Evolutionary conservation across 306 rosid species (phyloP), one percentile per base, ranked within the genome.

Genomic region (Cicer judaicum): DNA sequence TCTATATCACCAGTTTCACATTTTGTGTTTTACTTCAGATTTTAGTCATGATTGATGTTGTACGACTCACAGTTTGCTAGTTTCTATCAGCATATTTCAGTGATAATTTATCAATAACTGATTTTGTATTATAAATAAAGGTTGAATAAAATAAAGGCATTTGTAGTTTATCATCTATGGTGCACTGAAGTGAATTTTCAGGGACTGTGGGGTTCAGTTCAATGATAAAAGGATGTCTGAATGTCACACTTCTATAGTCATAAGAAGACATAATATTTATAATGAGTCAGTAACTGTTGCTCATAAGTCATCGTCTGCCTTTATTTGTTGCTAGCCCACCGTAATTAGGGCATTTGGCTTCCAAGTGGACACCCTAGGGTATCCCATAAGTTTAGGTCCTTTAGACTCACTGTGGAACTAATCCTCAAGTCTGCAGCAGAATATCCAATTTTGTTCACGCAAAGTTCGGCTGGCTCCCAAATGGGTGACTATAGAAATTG

Each of bases 71-170:
- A 36, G 38, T 70, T 78, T 76, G 50, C 46, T 56, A 34, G 70
- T 81, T 81, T 74, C 54, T 70, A 44, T 74, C 48, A 49, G 69
- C 71, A 68, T 77, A 10, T 71, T 66, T 64, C 2, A 29, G 78
- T 47, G 56, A 76, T 70, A 39, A 53, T 70, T 54, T 24, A 55
- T 44, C 44, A 46, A 75, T 79, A 47, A 65, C 15, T 70, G 18
- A 73, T 36, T 70, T 44, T 68, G 38, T 75, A 18, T 69, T 80
- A 13, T 61, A 36, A 50, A 68, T 61, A 59, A 57, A 56, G 41
- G 21, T 56, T 68, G 52, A 72, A 56, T 8, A 55, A 68, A 52
- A 64, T 15, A 38, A 72, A 56, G 53, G 60, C 65, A 68, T 74
- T 57, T 59, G 73, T 65, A 64, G 70, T 55, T 56, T 76, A 52